Base-by-base conservation (phyloP, 495 filamentous ascomycete genomes). In the Bombardia bombarda region DNA sequence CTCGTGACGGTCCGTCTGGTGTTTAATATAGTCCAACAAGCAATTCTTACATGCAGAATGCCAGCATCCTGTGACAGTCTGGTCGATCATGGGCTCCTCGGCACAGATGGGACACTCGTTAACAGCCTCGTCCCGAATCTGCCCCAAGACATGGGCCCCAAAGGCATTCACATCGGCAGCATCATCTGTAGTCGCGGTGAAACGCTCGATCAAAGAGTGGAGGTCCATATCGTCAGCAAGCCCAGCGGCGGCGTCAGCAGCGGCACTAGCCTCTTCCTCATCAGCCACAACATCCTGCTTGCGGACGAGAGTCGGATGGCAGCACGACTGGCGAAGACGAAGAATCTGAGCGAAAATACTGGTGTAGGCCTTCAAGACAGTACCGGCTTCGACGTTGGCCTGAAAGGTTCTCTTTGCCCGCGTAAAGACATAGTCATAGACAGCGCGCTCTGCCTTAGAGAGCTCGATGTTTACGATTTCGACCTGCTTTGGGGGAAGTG, bases 341-440 rank as follows among this genome's bases (percentile, higher is more conserved):
- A 97, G 75, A 56, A 98, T 93, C 61, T 98, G 92, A 1, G 93
- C 93, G 52, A 98, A 93, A 49, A 98, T 95, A 26, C 86, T 93
- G 0, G 90, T 93, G 57, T 87, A 98, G 1, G 88, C 86, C 53
- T 95, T 93, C 63, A 97, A 73, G 12, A 98, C 72, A 0, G 92
- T 97, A 12, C 92, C 92, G 8, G 85, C 87, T 49, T 93, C 87
- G 38, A 95, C 73, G 45, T 89, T 96, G 42, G 79, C 79, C 14
- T 81, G 79, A 56, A 96, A 90, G 0, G 87, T 82, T 22, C 81
- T 72, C 57, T 90, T 94, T 1, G 87, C 92, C 31, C 80, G 77
- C 3, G 74, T 82, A 52, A 79, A 94, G 45, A 98, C 85, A 57
- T 88, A 78, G 47, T 94, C 82, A 58, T 98, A 98, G 20, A 98